Percentiles rank a stretch among this genome's conserved stretches.
Conservation (phyloP, 805 yeast species). For the Candida krabiensis region DNA sequence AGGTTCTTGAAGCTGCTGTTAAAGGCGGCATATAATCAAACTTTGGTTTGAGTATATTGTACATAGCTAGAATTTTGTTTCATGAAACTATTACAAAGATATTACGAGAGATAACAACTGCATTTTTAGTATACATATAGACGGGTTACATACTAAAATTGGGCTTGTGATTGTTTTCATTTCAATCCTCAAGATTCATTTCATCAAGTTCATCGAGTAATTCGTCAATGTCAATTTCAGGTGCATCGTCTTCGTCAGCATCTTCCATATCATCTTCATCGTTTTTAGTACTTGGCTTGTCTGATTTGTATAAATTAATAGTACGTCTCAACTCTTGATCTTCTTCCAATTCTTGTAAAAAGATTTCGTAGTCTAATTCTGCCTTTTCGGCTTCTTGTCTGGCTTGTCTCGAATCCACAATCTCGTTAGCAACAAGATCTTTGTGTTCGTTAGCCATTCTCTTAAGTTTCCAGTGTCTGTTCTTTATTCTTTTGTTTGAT, state of each 20-base stretch:
- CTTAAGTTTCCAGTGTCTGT: conserved; percentile 88
- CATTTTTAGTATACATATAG: not conserved
- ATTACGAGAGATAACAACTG: no score
- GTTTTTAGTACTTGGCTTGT: conserved; percentile 28
- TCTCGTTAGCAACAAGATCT: conserved; percentile 74
- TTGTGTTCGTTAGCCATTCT: conserved; percentile 97
- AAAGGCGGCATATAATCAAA: conserved; percentile 13
- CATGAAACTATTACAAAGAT: not conserved
- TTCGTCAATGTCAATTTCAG: conserved; percentile 87
- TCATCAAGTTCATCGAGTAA: conserved; percentile 92
- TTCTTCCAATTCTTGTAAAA: conserved; percentile 96
- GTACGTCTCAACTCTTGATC: conserved; percentile 92
- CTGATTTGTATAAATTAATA: conserved; percentile 82
- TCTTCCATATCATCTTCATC: conserved; percentile 43
- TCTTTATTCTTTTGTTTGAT: conserved; percentile 70
- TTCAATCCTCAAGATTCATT: conserved; percentile 72
- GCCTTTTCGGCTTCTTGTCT: conserved; percentile 89
- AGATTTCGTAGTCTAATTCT: conserved; percentile 90
- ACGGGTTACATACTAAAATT: no score
- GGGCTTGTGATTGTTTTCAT: no score
- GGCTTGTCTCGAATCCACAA: conserved; percentile 59
- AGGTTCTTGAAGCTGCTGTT: conserved; percentile 27
- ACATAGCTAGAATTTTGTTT: conserved; percentile 1
- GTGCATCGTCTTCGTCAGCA: conserved; percentile 76
- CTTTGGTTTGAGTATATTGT: not conserved